These are phyloP conservation scores for Penicillium coffeae DNA, from an alignment of 495 filamentous ascomycete species.

Conservation along the genomic window DNA sequence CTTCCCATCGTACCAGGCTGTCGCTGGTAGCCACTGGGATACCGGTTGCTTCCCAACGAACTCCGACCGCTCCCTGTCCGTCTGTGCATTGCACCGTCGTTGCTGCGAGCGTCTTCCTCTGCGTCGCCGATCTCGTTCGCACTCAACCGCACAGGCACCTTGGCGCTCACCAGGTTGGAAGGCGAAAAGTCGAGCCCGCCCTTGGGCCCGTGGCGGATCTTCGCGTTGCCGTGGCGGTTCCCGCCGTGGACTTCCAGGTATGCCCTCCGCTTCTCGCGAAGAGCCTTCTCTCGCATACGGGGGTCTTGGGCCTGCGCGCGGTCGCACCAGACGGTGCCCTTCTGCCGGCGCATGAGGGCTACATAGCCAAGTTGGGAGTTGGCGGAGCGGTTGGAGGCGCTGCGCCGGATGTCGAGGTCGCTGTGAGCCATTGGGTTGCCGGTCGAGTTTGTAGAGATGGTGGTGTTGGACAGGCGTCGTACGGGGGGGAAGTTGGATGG, in stretches of 20 bases:
- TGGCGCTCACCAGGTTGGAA: conserved; percentile 67
- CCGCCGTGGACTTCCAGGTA: conserved; percentile 71
- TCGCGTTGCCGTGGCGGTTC: conserved; percentile 57
- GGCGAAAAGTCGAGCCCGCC: conserved; percentile 69
- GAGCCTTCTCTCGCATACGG: conserved; percentile 70
- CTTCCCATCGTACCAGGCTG: conserved; percentile 63
- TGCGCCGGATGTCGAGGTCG: conserved; percentile 66
- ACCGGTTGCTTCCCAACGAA: conserved; percentile 66
- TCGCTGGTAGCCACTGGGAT: conserved; percentile 49
- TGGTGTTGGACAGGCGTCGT: conserved; percentile 69
- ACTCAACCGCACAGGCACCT: conserved; percentile 85
- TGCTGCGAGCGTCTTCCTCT: conserved; percentile 61
- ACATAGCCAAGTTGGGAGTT: conserved; percentile 74
- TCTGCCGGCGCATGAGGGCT: conserved; percentile 89
- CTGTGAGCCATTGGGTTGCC: conserved; percentile 43
- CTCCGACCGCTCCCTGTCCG: conserved; percentile 77
- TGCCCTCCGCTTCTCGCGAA: conserved; percentile 78
- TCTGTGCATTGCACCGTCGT: conserved; percentile 58
- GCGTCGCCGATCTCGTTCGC: conserved; percentile 91
- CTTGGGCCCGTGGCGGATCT: conserved; percentile 75
- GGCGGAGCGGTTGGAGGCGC: conserved; percentile 61
- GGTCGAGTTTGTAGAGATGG: conserved; percentile 60
- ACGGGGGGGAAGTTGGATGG: conserved; percentile 39
- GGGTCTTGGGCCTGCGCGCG: conserved; percentile 92
- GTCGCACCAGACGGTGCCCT: conserved; percentile 98